Base-by-base conservation (phyloP, 257 asterid genomes). In the Pogostemon cablin region DNA sequence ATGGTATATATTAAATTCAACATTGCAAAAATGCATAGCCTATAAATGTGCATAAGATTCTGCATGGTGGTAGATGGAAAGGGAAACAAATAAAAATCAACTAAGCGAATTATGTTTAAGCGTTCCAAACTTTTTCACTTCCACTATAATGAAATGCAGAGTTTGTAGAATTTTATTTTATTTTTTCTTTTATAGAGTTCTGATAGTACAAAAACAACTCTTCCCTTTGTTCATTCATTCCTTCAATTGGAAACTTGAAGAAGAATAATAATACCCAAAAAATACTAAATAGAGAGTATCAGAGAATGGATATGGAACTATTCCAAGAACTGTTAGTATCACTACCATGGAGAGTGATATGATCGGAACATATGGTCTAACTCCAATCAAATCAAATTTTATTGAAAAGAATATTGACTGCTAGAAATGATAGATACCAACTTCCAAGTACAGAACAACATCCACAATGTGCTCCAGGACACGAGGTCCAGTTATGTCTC, bases 401-500 rank as follows among this genome's bases (percentile, higher is more conserved):
- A 50, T 43, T 32, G 11, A 49, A 42, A 48, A 58, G 44, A 8
- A 46, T 61, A 48, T 59, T 8, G 64, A 69, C 34, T 55, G 66
- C 66, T 25, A 12, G 61, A 78, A 50, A 72, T 62, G 52, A 70
- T 38, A 68, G 83, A 81, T 81, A 86, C 95, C 82, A 76, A 93
- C 99, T 81, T 93, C 99, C 95, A 93, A 83, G 79, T 89, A 89
- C 64, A 93, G 78, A 77, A 93, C 99, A 72, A 86, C 99, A 81
- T 93, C 99, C 76, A 93, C 98, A 10, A 87, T 89, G 87, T 93
- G 99, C 88, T 93, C 98, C 81, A 93, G 81, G 56, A 83, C 92
- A 62, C 95, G 98, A 82, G 99, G 98, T 60, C 99, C 99, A 68
- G 98, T 96, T 67, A 89, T 89, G 15, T 93, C 98, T 78, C 99